Base-by-base conservation (phyloP, 2,329 filamentous ascomycete species). In the Lachnellula subtilissima region DNA sequence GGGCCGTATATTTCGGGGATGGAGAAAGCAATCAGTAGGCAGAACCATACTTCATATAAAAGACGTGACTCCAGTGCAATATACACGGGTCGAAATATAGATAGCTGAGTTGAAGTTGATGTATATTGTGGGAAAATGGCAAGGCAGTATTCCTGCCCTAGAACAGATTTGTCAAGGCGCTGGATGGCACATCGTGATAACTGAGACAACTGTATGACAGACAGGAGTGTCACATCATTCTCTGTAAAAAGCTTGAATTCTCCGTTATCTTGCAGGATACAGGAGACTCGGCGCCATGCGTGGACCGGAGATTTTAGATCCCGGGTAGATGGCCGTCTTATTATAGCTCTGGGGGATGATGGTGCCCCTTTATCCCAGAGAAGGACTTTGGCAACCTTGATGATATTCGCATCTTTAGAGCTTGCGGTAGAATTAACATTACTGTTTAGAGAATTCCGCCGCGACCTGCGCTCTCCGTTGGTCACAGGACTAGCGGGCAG, bases 1-100 rank as follows among this genome's bases (percentile, higher is more conserved):
- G 66, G 65, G 1, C 69, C 89, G 69, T 96, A 97, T 12, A 97
- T 79, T 65, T 97, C 91, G 0, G 94, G 93, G 47, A 96, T 86
- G 0, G 93, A 91, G 71, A 97, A 97, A 0, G 93, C 91, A 60
- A 93, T 84, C 32, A 99, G 73, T 9, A 99, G 76, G 6, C 96
- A 92, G 66, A 96, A 93, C 94, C 94, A 99, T 12, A 97, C 94
- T 70, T 99, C 94, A 66, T 95, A 96, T n/a, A 96, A 78, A 6
- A 96, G 85, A 43, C 92, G 83, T 25, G 84, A 92, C 64, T 97
- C 93, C 46, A 97, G 74, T 3, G 90, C 88, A 36, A 99, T 78
- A 69, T 96, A 97, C 37, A 97, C 86, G 0, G 94, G 93, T n/a
- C 89, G 85, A 57, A 91, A 86, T 28, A 93, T 82, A 6, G 88